A percentile compares a stretch with the other conserved stretches of the same genome.
Evolutionary conservation across 176 grass and related monocot species (phyloP).

Genomic region (sorghum (Sorghum bicolor)): Sorghum_bicolor_NCBIv3 NC_012873.2:40615501-40616000

Average conservation of each 20-base stretch:
- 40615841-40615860: neutral
- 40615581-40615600: slow-evolving; percentile 33
- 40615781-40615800: neutral
- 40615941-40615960: slow-evolving; percentile 41
- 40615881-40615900: slow-evolving; percentile 77
- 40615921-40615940: slow-evolving; percentile 48
- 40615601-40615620: slow-evolving; percentile 5
- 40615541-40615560: neutral
- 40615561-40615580: neutral
- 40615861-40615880: slow-evolving; percentile 28
- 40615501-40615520: slow-evolving; percentile 27
- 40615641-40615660: neutral
- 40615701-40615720: slow-evolving; percentile 58
- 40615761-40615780: neutral
- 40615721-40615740: slow-evolving; percentile 69
- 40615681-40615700: slow-evolving; percentile 51
- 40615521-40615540: slow-evolving; percentile 7
- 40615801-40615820: too few species aligned
- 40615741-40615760: slow-evolving; percentile 47
- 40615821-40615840: neutral
- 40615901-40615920: slow-evolving; percentile 68
- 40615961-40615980: slow-evolving; percentile 33
- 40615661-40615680: slow-evolving; percentile 28
- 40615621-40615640: too few species aligned
- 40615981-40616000: neutral